These are phyloP conservation scores for Marasmius tenuissimus DNA, from an alignment of 1,284 basidiomycete genomes.

Conservation along the genomic window DNA sequence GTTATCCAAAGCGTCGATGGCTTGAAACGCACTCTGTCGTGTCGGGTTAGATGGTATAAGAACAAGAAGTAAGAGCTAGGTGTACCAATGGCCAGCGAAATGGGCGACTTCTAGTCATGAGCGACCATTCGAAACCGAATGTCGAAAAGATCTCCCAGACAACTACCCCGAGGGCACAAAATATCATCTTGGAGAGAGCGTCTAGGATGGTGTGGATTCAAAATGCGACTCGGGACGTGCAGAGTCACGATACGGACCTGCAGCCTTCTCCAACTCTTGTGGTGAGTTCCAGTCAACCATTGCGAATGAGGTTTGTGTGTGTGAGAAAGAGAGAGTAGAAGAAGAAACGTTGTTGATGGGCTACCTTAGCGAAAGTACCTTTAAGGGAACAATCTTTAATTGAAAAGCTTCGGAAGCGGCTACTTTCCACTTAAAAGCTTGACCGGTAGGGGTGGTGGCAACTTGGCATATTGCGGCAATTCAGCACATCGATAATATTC, in stretches of 20 bases:
- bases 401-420: no score
- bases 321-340: not conserved
- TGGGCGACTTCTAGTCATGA: slow-evolving; percentile 52
- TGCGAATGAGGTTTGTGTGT: not conserved
- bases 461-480: no score
- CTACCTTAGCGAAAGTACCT: not conserved
- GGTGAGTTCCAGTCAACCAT: slow-evolving; percentile 64
- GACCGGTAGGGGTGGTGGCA: no score
- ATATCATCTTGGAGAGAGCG: slow-evolving; percentile 57
- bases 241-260: slow-evolving; percentile 32
- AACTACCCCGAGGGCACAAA: slow-evolving; percentile 61
- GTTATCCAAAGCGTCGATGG: slow-evolving; percentile 14
- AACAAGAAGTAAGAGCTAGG: slow-evolving; percentile 4
- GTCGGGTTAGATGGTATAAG: not conserved
- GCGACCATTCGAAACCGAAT: slow-evolving; percentile 63
- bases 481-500: no score
- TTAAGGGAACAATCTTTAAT: no score
- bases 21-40: slow-evolving; percentile 5
- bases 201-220: slow-evolving; percentile 32
- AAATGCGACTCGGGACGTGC: not conserved
- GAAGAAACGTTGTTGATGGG: not conserved
- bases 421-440: no score
- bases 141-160: slow-evolving; percentile 68
- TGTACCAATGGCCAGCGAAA: slow-evolving; percentile 67
- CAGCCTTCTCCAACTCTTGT: slow-evolving; percentile 45